Conservation (phyloP, 108 stramenopile species). For the Pseudonitzschia multiseries region DNA sequence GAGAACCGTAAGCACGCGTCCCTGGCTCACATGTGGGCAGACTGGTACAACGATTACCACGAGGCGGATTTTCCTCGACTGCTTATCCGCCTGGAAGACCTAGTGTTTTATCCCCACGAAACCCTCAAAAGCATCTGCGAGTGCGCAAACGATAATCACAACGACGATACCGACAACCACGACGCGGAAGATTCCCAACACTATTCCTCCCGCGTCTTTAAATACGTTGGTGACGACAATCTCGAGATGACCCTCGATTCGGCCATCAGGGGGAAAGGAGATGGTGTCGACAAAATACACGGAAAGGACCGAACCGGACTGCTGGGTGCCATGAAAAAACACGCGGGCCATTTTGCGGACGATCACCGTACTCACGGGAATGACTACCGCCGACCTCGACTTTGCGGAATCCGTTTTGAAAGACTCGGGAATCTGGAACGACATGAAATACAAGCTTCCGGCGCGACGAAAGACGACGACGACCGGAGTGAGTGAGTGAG, state of each 20-base stretch:
- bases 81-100: conserved; percentile 80
- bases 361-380: conserved; percentile 31
- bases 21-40: conserved; percentile 68
- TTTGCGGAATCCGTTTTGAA: conserved; percentile 19
- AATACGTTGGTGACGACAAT: conserved; percentile 17
- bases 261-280: conserved; percentile 16
- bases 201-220: neutral
- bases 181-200: neutral
- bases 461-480: too few species aligned
- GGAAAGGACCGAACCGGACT: conserved; percentile 22
- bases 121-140: conserved; percentile 47
- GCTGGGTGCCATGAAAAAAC: conserved; percentile 12
- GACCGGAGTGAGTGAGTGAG: too few species aligned
- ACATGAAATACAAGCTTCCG: neutral
- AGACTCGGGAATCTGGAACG: conserved; percentile 2
- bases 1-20: conserved; percentile 34
- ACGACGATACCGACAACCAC: conserved; percentile 2
- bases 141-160: conserved; percentile 29
- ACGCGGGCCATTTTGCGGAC: neutral
- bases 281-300: conserved; percentile 15
- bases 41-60: conserved; percentile 71
- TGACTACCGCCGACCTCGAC: conserved; percentile 28
- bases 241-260: conserved; percentile 19
- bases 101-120: conserved; percentile 69
- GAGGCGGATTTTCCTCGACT: conserved; percentile 71